Base-by-base conservation (phyloP, 257 asterid species). In the Primulina huaijiensis region DNA sequence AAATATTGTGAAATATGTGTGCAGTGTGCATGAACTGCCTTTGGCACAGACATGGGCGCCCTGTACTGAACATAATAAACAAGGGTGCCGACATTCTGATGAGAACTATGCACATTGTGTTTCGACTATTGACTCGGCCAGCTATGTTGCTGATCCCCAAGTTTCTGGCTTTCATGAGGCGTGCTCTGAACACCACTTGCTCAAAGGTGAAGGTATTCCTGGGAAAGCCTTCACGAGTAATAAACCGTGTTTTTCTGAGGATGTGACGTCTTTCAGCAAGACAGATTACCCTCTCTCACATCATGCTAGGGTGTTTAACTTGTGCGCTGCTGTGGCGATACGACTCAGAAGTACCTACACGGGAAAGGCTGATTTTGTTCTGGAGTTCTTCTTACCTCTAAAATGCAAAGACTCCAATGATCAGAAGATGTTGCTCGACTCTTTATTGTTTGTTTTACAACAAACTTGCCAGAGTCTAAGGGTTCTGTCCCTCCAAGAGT, bases 21-120 rank as follows among this genome's bases (percentile, higher is more conserved):
- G 92, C 23, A 86, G 85, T 64, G 37, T 83, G 3, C 88, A 86
- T 76, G 79, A 80, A 71, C 66, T 89, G 78, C 96, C 96, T 20
- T 56, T 89, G 79, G 96, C 90, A 43, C 96, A 90, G 82, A 82
- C 89, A 37, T 90, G 96, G 96, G 88, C 89, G 6, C 85, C 89
- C 0, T 90, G 96, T 71, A 52, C 62, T 63, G 87, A 88, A 67
- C 92, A 88, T 69, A 80, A 85, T 9, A 90, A 83, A 78, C 86
- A 87, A 21, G 95, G 95, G 1, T 80, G 89, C 70, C 80, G 88
- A 50, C 92, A 86, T 75, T 84, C 96, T 2, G 84, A 87, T 27
- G 89, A 90, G 82, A 87, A 80, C 56, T 81, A 73, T 59, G 60
- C 80, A 56, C 71, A 38, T 61, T 90, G 96, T 78, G 89, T 90